Conservation (phyloP, 208 protist genomes). For the Acanthamoeba castellanii region DNA sequence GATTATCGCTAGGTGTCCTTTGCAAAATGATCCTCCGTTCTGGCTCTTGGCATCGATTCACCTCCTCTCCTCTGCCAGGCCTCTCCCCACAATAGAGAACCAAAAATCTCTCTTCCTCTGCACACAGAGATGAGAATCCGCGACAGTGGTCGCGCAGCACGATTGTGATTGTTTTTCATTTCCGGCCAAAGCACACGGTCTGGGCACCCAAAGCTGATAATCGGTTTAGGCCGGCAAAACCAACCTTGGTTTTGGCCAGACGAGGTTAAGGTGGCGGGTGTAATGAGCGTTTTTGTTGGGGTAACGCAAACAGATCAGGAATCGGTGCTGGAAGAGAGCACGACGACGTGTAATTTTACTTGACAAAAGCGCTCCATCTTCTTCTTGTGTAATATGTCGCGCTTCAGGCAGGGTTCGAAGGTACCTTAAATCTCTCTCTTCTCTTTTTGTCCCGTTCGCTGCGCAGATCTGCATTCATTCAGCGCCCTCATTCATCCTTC, state of each 20-base stretch:
- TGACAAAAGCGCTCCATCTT: not conserved
- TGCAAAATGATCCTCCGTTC: not conserved
- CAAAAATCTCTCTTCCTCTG: not conserved
- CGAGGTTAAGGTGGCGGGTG: not conserved
- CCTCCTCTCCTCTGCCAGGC: too few relatives aligned
- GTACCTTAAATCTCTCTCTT: not conserved
- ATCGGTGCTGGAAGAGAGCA: not conserved
- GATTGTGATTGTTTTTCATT: too few relatives aligned
- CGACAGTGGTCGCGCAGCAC: too few relatives aligned
- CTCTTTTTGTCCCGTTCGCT: not conserved
- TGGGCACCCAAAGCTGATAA: not conserved
- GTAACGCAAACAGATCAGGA: not conserved
- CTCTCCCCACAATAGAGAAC: too few relatives aligned
- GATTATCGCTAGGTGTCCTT: not conserved
- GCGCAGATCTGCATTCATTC: too few relatives aligned
- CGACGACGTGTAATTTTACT: not conserved
- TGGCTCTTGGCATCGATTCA: not conserved
- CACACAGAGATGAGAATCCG: not conserved
- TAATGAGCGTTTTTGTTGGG: not conserved
- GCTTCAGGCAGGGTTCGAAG: slow-evolving; percentile 15
- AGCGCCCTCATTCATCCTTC: too few relatives aligned
- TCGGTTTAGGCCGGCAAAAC: not conserved
- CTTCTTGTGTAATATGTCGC: not conserved
- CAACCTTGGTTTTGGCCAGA: too few relatives aligned
- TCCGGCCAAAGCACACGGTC: not conserved